Base-by-base conservation (phyloP, 148 eudicot genomes). In the Polygonum maritimum region DNA sequence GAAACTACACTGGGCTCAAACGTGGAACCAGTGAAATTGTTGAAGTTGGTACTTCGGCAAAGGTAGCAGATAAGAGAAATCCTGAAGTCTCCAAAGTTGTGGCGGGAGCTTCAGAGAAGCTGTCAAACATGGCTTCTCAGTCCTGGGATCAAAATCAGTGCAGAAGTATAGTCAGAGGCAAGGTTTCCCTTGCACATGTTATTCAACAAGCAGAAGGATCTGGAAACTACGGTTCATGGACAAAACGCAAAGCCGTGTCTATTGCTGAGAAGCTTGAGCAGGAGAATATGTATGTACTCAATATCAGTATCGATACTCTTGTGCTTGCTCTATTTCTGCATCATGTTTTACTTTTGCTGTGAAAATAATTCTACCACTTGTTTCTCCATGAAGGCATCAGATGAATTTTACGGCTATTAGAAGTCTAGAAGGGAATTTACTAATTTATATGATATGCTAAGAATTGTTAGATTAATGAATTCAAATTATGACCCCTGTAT, bases 201-300 rank as follows among this genome's bases (percentile, higher is more conserved):
- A 87, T 94, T 81, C 95, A 94, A 82, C 98, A 92, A 71, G 85
- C 93, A 36, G 96, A 94, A 80, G 89, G 96, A 81, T 81, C 84
- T 76, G 39, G 83, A 19, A 91, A 84, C 58, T 84, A 78, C 77
- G 77, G 80, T 87, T 86, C 94, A 67, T 94, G 98, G 98, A 92
- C 98, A 19, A 90, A 86, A 83, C 87, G 90, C 78, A 90, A 89
- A 84, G 98, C 93, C 40, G 88, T 87, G 48, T 94, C 98, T 26
- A 92, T 92, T 81, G 97, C 98, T 79, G 97, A 94, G 80, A 94
- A 91, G 83, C 93, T 94, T 36, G 98, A 92, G 83, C 97, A 92
- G 88, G 96, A 94, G 80, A 94, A 94, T 85, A 82, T 94, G 98
- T 94, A 90, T 38, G 97, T 84, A 33, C 40, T 63, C 7, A 54